A percentile compares a stretch with the other conserved stretches of the same genome.
Evolutionary conservation across 163 green algal genomes (phyloP).

Genomic region (Chlamydomonas reinhardtii): DNA sequence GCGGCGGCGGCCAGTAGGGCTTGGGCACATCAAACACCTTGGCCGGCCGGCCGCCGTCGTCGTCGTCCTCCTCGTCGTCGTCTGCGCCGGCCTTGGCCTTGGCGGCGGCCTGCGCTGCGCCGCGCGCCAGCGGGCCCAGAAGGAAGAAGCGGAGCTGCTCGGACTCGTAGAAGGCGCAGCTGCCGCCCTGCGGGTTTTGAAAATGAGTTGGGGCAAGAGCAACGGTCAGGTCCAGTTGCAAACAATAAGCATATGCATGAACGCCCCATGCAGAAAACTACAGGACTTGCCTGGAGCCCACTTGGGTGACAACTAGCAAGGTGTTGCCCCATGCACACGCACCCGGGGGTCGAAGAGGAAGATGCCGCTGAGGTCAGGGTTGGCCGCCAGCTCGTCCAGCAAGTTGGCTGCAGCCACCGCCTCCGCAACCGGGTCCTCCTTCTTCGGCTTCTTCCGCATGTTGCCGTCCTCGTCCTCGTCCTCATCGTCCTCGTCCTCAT

Average conservation of each 20-base stretch:
- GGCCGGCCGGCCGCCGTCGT: not conserved
- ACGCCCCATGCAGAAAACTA: no score
- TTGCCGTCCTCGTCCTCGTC: not conserved
- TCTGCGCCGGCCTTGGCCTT: not conserved
- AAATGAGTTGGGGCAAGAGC: no score
- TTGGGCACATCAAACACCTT: not conserved
- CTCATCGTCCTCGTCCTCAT: not conserved
- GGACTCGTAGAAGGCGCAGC: slow-evolving; percentile 33
- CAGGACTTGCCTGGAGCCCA: no score
- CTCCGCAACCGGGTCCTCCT: not conserved
- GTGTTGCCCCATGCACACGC: not conserved
- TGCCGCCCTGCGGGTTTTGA: slow-evolving; percentile 9
- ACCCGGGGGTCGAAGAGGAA: slow-evolving; percentile 46
- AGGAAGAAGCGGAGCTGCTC: slow-evolving; percentile 21
- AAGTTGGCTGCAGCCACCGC: slow-evolving; percentile 6
- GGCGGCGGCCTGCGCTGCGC: not conserved
- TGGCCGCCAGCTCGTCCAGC: not conserved
- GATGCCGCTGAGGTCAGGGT: slow-evolving; percentile 14
- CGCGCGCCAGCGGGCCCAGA: not conserved
- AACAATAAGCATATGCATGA: no score
- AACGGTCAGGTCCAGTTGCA: no score
- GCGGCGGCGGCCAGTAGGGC: slow-evolving; percentile 42
- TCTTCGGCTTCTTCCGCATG: not conserved
- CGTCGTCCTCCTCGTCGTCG: not conserved
- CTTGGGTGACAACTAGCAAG: no score